A percentile compares a stretch with the other conserved stretches of the same genome.
These are phyloP conservation scores for Solanum bulbocastanum DNA, from an alignment of 257 asterid species.

Conservation along the genomic window DNA sequence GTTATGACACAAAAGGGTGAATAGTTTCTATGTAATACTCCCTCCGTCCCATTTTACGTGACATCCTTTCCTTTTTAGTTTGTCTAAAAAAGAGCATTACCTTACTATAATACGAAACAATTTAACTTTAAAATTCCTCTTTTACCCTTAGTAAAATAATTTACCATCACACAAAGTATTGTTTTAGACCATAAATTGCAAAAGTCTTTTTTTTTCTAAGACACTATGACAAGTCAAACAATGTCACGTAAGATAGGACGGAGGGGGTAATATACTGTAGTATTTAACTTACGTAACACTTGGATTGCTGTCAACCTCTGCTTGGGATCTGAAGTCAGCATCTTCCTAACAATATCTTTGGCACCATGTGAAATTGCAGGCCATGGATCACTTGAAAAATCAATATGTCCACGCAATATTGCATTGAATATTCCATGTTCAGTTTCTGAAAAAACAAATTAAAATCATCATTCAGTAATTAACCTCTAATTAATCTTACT, in stretches of 20 bases:
- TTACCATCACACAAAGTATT: background rate
- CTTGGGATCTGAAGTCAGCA: conserved; percentile 68
- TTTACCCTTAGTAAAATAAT: background rate
- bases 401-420: conserved; percentile 69
- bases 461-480: background rate
- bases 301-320: conserved; percentile 78
- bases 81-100: too few species aligned
- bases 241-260: background rate
- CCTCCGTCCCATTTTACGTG: too few species aligned
- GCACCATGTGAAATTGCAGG: conserved; percentile 85
- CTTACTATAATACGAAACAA: too few species aligned
- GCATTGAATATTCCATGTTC: conserved; percentile 93
- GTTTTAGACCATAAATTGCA: background rate
- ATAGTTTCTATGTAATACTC: too few species aligned
- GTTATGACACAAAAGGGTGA: too few species aligned
- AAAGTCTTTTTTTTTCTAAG: too few species aligned
- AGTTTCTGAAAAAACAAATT: conserved; percentile 31
- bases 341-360: conserved; percentile 80
- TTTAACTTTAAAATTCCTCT: too few species aligned
- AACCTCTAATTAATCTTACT: background rate
- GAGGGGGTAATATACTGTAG: background rate
- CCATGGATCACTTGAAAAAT: conserved; percentile 89
- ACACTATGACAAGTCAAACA: background rate
- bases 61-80: background rate
- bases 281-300: conserved; percentile 56